Evolutionary conservation across 768 basidiomycete species (phyloP).

Genomic region (Lactarius vividus): DNA sequence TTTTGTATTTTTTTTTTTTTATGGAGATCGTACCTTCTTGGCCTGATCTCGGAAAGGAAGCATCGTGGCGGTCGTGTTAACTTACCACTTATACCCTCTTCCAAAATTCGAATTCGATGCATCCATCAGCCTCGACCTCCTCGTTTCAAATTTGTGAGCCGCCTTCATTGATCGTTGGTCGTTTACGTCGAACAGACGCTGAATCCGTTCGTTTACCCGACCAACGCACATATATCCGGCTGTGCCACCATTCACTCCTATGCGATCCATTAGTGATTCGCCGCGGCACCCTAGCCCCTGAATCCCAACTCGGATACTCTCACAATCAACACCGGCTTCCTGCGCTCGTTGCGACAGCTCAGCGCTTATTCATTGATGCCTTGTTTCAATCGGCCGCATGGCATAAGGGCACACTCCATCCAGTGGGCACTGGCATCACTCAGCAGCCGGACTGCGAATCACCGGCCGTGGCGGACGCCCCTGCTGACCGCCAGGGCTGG

Average conservation of each 20-base stretch:
- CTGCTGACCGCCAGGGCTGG: slow-evolving; percentile 1
- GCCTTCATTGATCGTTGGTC: slow-evolving; percentile 5
- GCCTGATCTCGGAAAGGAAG: slow-evolving; percentile 9
- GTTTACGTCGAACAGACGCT: background rate
- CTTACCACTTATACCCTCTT: background rate
- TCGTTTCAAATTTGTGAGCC: slow-evolving; percentile 14
- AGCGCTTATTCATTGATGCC: slow-evolving; percentile 9
- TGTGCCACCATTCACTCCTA: background rate
- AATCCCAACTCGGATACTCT: background rate
- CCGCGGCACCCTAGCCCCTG: slow-evolving; percentile 4
- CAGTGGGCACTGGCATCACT: background rate
- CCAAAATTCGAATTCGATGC: slow-evolving; percentile 1
- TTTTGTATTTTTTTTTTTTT: background rate
- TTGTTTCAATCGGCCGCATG: slow-evolving; percentile 8
- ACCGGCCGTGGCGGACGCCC: slow-evolving; percentile 8
- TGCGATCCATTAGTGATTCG: slow-evolving; percentile 1
- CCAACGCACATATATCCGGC: background rate
- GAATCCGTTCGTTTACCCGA: background rate
- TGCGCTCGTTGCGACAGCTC: slow-evolving; percentile 4
- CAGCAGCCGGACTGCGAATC: slow-evolving; percentile 3
- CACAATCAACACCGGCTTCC: background rate
- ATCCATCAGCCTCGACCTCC: slow-evolving; percentile 13
- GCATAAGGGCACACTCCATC: background rate
- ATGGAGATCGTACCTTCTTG: background rate
- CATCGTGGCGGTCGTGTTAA: slow-evolving; percentile 1